A percentile compares a stretch with the other conserved stretches of the same genome.
phyloP scores from a whole-genome alignment of 345 rosid genomes.

The Eucalyptus pumila region DNA sequence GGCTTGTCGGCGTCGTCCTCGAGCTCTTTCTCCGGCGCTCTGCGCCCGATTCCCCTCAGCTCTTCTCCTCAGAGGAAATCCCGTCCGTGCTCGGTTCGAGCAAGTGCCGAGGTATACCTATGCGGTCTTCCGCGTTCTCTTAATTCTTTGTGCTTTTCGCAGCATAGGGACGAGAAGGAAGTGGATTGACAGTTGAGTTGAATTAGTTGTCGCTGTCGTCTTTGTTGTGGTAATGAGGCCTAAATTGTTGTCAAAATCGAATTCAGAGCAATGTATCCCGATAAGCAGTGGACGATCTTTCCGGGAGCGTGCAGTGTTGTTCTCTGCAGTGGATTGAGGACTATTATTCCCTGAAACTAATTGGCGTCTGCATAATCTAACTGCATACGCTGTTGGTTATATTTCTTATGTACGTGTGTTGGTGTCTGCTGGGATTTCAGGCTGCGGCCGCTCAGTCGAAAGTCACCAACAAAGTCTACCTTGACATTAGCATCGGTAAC shows the following conservation, averaged over 20 bases:
- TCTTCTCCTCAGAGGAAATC: conserved; percentile 13
- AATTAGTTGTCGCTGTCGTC: not conserved
- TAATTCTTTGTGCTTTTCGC: not conserved
- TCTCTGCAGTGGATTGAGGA: not conserved
- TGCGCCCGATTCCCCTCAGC: conserved; percentile 11
- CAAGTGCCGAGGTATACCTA: conserved; percentile 56
- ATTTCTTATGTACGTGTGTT: not conserved
- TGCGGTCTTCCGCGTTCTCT: not conserved
- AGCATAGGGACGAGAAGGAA: not conserved
- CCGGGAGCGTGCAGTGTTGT: not conserved
- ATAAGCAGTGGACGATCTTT: not conserved
- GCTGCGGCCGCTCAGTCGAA: conserved; percentile 47
- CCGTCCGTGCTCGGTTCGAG: conserved; percentile 30
- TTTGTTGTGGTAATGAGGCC: not conserved
- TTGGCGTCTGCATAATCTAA: not conserved
- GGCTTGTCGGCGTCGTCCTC: conserved; percentile 10
- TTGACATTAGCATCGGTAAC: conserved; percentile 89
- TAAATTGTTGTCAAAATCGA: not conserved
- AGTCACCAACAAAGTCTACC: conserved; percentile 81
- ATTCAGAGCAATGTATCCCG: not conserved
- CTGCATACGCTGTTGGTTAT: not conserved
- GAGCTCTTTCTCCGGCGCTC: conserved; percentile 19
- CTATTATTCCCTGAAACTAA: not conserved
- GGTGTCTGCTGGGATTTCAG: conserved; percentile 9
- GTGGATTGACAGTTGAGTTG: not conserved